phyloP scores from a whole-genome alignment of 2,329 filamentous ascomycete genomes.

The Aspergillus phoenicis region DNA sequence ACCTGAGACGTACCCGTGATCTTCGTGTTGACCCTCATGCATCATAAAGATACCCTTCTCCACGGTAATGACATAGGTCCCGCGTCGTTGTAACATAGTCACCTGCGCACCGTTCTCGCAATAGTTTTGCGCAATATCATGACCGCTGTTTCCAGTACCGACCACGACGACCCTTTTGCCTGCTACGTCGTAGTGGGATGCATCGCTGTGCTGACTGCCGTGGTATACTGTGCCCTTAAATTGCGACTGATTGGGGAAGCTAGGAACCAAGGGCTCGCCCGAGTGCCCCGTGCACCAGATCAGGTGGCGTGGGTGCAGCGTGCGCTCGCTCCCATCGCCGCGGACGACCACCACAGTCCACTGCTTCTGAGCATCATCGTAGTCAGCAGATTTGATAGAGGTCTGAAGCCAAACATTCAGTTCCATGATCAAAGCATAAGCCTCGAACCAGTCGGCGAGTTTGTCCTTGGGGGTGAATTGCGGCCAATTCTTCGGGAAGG shows the following conservation, averaged over 20 bases:
- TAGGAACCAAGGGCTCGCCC: conserved; percentile 46
- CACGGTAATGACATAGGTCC: conserved; percentile 54
- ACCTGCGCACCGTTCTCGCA: conserved; percentile 53
- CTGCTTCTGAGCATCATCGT: conserved; percentile 39
- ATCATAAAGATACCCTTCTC: conserved; percentile 50
- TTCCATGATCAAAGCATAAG: conserved; percentile 53
- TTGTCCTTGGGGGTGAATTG: conserved; percentile 51
- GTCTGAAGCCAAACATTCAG: conserved; percentile 51
- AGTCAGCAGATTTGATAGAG: conserved; percentile 42
- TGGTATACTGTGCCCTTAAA: conserved; percentile 52
- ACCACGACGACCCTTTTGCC: conserved; percentile 53
- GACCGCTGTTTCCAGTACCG: conserved; percentile 53
- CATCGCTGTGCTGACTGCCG: conserved; percentile 47
- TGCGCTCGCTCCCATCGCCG: conserved; percentile 30
- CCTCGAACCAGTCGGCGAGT: conserved; percentile 53
- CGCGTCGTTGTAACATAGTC: conserved; percentile 57
- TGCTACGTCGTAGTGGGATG: conserved; percentile 36
- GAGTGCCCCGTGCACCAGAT: conserved; percentile 53
- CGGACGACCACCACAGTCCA: conserved; percentile 44
- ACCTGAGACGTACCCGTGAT: conserved; percentile 35
- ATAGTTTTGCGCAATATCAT: conserved; percentile 56
- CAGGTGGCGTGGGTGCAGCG: conserved; percentile 48
- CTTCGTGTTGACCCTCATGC: conserved; percentile 50
- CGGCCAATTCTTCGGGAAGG: conserved; percentile 48
- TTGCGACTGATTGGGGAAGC: conserved; percentile 41